Evolutionary conservation across 306 rosid species (phyloP).

Genomic region (Fagus crenata): DNA sequence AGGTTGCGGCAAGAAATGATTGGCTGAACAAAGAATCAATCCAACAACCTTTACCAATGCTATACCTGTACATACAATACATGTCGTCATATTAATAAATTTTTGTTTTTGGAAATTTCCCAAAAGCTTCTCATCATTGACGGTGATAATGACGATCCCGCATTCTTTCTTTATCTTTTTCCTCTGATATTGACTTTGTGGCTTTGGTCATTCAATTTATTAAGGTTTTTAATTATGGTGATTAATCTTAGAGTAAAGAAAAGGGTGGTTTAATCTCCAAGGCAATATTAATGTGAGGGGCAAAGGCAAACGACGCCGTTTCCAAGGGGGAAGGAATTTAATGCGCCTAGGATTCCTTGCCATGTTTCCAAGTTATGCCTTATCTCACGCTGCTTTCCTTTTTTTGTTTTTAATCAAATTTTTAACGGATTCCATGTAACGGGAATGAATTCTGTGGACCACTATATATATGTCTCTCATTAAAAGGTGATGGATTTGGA

Average conservation of each 20-base stretch:
- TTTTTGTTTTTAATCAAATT: too few relatives aligned
- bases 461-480: too few relatives aligned
- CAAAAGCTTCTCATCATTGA: neutral
- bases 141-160: slow-evolving; percentile 2
- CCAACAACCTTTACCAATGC: slow-evolving; percentile 36
- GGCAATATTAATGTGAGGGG: neutral
- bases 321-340: neutral
- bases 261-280: neutral
- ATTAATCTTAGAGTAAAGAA: too few relatives aligned
- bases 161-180: neutral
- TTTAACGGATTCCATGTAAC: too few relatives aligned
- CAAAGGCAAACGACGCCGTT: slow-evolving; percentile 14
- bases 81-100: too few relatives aligned
- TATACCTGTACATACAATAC: too few relatives aligned
- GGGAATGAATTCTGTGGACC: too few relatives aligned
- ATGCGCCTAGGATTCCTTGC: slow-evolving; percentile 66
- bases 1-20: slow-evolving; percentile 32
- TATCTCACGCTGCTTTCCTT: neutral
- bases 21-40: slow-evolving; percentile 32
- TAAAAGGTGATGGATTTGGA: too few relatives aligned
- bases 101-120: too few relatives aligned
- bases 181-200: neutral
- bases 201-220: too few relatives aligned
- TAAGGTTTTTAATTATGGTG: too few relatives aligned
- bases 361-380: slow-evolving; percentile 37